Evolutionary conservation across 495 filamentous ascomycete species (phyloP), one percentile per base, ranked within the genome.

Genomic region (Penicillium daleae): DNA sequence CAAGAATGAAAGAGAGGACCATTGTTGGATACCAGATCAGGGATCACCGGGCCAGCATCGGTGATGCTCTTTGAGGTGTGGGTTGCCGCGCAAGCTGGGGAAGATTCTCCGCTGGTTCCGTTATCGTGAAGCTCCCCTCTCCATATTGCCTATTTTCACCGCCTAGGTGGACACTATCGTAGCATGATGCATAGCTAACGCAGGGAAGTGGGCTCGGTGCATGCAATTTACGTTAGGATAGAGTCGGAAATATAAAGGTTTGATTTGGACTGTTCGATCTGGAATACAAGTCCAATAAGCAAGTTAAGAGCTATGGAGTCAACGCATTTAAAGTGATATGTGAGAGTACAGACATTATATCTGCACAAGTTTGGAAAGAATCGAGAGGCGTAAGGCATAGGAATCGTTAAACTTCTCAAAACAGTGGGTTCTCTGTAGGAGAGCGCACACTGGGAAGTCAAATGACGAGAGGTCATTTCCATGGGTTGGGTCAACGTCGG

Each of bases 1-100:
- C 94, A 52, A 98, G 81, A 69, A 98, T 96, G 75, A 97, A 97
- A 39, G 93, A 97, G 68, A 97, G 82, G 71, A 97, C 90, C 90
- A 92, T 92, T 57, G 60, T 69, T 57, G 27, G 52, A 66, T 27
- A 66, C 58, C 59, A 63, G 63, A 21, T 24, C 13, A 52, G 6
- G 64, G 42, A 49, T 64, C 31, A 68, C 66, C 64, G 61, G 62
- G 65, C 57, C 56, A 57, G 67, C 62, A 73, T 71, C 59, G 57
- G 58, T 68, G 65, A 61, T 53, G 59, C 50, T 48, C 55, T 48
- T 60, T 42, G 54, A 26, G 52, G 59, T 61, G 39, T 62, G 55
- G n/a, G 35, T 57, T 55, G 57, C 33, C 22, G 59, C 57, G 61
- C 56, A 57, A 58, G 59, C 62, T 24, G 64, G 33, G 64, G 61